These are phyloP conservation scores for Gonium pectorale DNA, from an alignment of 139 green algal genomes.

Conservation along the genomic window DNA sequence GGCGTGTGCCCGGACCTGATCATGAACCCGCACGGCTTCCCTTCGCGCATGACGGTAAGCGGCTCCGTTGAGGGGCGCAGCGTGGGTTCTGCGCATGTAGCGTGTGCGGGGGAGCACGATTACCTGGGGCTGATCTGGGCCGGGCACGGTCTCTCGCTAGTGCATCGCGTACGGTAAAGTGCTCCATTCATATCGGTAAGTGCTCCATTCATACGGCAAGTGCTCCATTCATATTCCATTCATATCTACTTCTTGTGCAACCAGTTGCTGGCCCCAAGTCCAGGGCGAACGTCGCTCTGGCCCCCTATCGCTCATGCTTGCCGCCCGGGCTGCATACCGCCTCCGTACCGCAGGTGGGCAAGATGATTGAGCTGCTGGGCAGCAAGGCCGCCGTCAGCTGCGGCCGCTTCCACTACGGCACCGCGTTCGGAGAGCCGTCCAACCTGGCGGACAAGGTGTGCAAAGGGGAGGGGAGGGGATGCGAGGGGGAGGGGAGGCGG, in stretches of 20 bases:
- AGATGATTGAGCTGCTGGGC: conserved; percentile 98
- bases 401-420: conserved; percentile 88
- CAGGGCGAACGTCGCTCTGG: too few relatives aligned
- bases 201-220: too few relatives aligned
- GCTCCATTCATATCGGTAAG: too few relatives aligned
- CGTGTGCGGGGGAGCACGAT: too few relatives aligned
- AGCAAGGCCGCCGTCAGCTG: conserved; percentile 89
- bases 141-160: too few relatives aligned
- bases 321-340: too few relatives aligned
- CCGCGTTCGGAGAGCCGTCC: conserved; percentile 92
- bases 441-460: conserved; percentile 80
- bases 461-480: conserved; percentile 16
- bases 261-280: too few relatives aligned
- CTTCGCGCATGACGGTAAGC: conserved; percentile 98
- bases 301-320: too few relatives aligned
- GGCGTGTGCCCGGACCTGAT: conserved; percentile 97
- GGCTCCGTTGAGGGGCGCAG: conserved; percentile 28
- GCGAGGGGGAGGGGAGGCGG: neutral
- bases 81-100: neutral
- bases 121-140: too few relatives aligned
- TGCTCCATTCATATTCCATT: too few relatives aligned
- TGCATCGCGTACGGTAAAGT: too few relatives aligned
- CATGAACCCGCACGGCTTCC: conserved; percentile 99
- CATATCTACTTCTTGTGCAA: too few relatives aligned
- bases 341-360: conserved; percentile 78